These are phyloP conservation scores for Hansenula lynferdii DNA, from an alignment of 1,139 yeast species.

Conservation along the genomic window DNA sequence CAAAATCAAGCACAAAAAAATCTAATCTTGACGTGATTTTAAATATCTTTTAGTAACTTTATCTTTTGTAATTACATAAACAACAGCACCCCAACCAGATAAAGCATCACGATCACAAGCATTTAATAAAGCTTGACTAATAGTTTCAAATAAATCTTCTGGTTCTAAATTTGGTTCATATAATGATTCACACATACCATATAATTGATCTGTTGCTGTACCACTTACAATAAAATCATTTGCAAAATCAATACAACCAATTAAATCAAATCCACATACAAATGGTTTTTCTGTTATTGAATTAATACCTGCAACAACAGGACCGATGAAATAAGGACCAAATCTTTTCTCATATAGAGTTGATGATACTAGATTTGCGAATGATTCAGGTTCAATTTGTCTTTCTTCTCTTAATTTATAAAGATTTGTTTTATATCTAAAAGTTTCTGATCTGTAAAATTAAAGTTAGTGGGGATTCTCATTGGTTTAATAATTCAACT, in stretches of 20 bases:
- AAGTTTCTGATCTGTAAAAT: constrained; percentile 74
- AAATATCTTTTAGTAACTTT: constrained; percentile 82
- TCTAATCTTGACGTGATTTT: constrained; percentile 87
- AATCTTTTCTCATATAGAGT: constrained; percentile 88
- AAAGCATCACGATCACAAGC: constrained; percentile 98
- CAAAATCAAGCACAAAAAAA: not conserved
- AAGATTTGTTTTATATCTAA: constrained; percentile 80
- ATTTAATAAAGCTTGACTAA: constrained; percentile 87
- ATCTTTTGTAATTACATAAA: constrained; percentile 88
- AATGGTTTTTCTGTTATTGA: constrained; percentile 80
- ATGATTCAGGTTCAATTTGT: constrained; percentile 85
- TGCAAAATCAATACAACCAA: constrained; percentile 95
- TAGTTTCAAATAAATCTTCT: constrained; percentile 93
- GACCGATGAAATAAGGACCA: constrained; percentile 97
- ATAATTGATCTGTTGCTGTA: constrained; percentile 91
- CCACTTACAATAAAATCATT: constrained; percentile 97
- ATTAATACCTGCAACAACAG: constrained; percentile 93
- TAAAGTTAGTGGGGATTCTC: constrained; percentile 79
- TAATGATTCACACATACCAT: constrained; percentile 98
- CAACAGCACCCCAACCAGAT: constrained; percentile 98
- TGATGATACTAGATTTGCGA: constrained; percentile 88
- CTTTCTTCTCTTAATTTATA: constrained; percentile 92
- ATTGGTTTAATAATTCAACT: constrained; percentile 64
- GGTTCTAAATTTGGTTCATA: constrained; percentile 93
- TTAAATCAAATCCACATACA: constrained; percentile 92